Conservation (phyloP, 2,329 filamentous ascomycete species). For the Rhinocladiella similis region DNA sequence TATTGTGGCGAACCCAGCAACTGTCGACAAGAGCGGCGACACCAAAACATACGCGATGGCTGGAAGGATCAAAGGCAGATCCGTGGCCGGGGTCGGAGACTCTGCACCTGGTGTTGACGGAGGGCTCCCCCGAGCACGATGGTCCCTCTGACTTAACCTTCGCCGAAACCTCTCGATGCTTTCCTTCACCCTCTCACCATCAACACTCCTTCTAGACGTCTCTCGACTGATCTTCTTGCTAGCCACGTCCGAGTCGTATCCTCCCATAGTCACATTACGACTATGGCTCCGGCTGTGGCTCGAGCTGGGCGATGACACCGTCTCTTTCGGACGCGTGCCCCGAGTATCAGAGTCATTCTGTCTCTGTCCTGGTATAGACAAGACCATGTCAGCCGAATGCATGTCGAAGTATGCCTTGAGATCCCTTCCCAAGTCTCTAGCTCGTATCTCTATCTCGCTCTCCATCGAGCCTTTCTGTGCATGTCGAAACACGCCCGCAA, state of each 20-base stretch:
- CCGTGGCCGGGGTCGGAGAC: constrained; percentile 15
- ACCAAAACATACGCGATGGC: constrained; percentile 57
- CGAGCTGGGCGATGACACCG: not conserved
- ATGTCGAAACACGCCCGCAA: constrained; percentile 61
- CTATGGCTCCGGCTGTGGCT: constrained; percentile 3
- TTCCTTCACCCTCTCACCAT: constrained; percentile 37
- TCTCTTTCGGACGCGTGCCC: not conserved
- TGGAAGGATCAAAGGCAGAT: constrained; percentile 24
- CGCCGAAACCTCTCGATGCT: constrained; percentile 42
- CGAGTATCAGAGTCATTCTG: not conserved
- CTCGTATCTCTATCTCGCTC: constrained; percentile 69
- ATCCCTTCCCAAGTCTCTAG: constrained; percentile 55
- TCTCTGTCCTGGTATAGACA: not conserved
- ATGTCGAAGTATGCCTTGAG: constrained; percentile 21
- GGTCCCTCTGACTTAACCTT: constrained; percentile 23
- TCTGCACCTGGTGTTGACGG: constrained; percentile 7
- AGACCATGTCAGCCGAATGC: constrained; percentile 2
- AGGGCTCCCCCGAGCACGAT: not conserved
- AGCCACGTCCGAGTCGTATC: constrained; percentile 47
- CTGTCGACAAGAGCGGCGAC: constrained; percentile 60
- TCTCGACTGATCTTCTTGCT: constrained; percentile 45
- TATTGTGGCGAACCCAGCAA: constrained; percentile 64
- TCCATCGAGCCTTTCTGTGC: constrained; percentile 58
- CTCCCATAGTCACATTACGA: constrained; percentile 41
- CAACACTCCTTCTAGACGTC: constrained; percentile 37